Evolutionary conservation across 176 grass and related monocot genomes (phyloP), one percentile per base, ranked within the genome.

Genomic region (Dactylis glomerata): DNA sequence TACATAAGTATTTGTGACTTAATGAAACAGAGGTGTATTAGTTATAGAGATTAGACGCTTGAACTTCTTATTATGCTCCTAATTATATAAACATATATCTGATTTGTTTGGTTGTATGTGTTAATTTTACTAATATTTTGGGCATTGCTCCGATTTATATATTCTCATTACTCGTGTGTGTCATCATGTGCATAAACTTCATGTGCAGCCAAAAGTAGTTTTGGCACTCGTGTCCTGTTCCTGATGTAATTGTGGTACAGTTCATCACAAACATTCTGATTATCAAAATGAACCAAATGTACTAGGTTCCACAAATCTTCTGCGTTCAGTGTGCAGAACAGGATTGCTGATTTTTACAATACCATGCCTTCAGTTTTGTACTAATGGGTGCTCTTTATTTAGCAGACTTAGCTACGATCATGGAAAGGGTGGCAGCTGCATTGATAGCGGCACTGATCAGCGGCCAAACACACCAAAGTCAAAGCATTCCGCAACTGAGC

Each of bases 401-500:
- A 59, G 41, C 83, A 86, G 87, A 90, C 7, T 81, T 94, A 76
- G 68, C 79, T 2, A 70, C 84, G 59, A 92, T 65, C 91, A 98
- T 41, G 86, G 86, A 22, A 95, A 93, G 86, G 93, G 87, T 1
- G 89, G 89, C 51, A 91, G 81, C 76, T 91, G 81, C 87, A 93
- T 87, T 1, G 91, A 88, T 69, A 89, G 91, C 4, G 96, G 93
- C 67, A 90, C 55, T 0, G 96, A 95, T 90, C 93, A 95, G 77
- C 86, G 75, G 62, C 93, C 97, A 17, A 85, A 85, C 80, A 96
- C 93, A 1, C 97, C 97, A 42, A 89, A 90, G 84, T 99, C 93
- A 13, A 99, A 99, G 86, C 97, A 99, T 80, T 99, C 97, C 0
- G 93, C 97, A 24, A 96, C 94, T 2, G 97, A 99, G 82, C 97